Evolutionary conservation across 306 rosid genomes (phyloP), one percentile per base, ranked within the genome.

Genomic region (Alnus rubra): DNA sequence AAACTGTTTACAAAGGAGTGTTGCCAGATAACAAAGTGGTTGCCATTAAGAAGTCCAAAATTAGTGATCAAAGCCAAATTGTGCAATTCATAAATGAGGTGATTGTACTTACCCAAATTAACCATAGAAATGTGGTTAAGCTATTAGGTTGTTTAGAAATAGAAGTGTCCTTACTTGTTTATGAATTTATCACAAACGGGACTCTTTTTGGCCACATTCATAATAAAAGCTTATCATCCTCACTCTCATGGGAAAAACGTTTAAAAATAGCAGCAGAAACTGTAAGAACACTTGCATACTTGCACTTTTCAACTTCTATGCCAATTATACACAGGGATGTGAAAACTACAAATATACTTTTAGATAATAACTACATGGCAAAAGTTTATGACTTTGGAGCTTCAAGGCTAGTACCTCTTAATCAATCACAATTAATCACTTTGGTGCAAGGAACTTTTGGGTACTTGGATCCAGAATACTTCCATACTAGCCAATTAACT

Each of bases 361-460:
- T 87, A 11, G 89, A 89, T 39, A 28, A 42, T 1, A 75, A 62
- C 12, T 76, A 69, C 10, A 82, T 12, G 13, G 83, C 86, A 0
- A 89, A 89, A 73, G 89, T 89, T 28, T 79, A 87, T 0, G 89
- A 89, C 44, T 89, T 89, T 49, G 93, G 90, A 23, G 85, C 93
- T 18, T 87, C 93, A 1, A 81, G 78, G 64, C 69, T 85, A 9
- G 73, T 89, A 31, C 93, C 90, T 12, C 48, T 83, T 65, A 88
- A 87, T 75, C 76, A 81, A 62, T 30, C 67, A 47, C 83, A 85
- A 4, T 9, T 89, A 55, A 75, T 80, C 0, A 89, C 90, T 0
- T 59, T 87, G 75, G 90, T 89, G 30, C 88, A 85, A 18, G 93
- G 89, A 18, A 89, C 93, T 14, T 85, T 0, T 71, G 90, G 87